Evolutionary conservation across 2,329 filamentous ascomycete species (phyloP).

Genomic region (Zymoseptoria ardabiliae): DNA sequence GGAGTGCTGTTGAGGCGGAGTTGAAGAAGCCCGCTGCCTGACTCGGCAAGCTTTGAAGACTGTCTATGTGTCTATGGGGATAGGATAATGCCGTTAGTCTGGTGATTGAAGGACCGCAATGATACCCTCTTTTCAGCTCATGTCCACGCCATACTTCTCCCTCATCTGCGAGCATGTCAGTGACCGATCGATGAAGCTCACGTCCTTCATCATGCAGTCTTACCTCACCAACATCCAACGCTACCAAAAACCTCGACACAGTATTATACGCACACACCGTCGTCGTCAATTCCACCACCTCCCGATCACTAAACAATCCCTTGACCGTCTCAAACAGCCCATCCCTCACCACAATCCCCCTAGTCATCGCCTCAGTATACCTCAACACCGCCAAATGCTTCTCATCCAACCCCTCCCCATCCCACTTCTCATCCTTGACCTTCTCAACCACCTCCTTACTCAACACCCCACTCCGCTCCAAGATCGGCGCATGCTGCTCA

Average conservation of each 20-base stretch:
- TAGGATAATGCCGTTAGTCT: background rate
- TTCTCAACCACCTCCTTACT: constrained; percentile 40
- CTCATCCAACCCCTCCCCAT: constrained; percentile 43
- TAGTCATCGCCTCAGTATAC: constrained; percentile 80
- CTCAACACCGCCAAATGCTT: constrained; percentile 61
- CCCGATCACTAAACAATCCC: constrained; percentile 56
- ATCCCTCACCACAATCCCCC: constrained; percentile 61
- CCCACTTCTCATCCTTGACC: constrained; percentile 35
- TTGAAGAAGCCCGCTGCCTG: constrained; percentile 14
- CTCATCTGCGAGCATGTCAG: constrained; percentile 22
- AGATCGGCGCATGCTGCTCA: constrained; percentile 64
- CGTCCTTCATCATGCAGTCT: background rate
- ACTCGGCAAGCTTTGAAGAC: background rate
- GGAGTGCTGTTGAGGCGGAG: constrained; percentile 48
- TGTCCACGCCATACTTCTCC: constrained; percentile 26
- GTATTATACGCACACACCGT: constrained; percentile 68
- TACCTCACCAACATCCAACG: constrained; percentile 53
- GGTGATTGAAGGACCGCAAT: background rate
- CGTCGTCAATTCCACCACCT: constrained; percentile 74
- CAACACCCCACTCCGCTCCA: constrained; percentile 59
- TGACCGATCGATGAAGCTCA: background rate
- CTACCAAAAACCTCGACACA: constrained; percentile 75
- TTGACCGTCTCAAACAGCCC: constrained; percentile 59
- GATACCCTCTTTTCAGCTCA: constrained; percentile 11
- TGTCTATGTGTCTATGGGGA: background rate